These are phyloP conservation scores for Tricholoma sp. DNA, from an alignment of 768 basidiomycete species.

Conservation along the genomic window DNA sequence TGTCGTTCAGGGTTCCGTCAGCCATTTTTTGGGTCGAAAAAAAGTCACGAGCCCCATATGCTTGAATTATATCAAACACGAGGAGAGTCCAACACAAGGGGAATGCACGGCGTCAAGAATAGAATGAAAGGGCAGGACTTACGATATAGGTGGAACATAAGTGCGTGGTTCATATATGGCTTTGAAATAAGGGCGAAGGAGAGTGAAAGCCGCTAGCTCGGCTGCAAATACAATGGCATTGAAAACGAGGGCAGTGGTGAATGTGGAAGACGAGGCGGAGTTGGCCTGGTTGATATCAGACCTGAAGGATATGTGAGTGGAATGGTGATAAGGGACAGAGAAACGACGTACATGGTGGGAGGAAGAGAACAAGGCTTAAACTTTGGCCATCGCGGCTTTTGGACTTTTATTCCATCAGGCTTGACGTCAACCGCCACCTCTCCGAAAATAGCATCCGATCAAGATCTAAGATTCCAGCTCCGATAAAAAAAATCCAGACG, in stretches of 20 bases:
- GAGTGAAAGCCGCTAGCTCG: constrained; percentile 74
- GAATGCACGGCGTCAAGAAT: not conserved
- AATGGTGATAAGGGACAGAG: not conserved
- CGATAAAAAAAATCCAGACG: no score
- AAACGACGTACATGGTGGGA: constrained; percentile 18
- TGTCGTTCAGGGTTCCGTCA: no score
- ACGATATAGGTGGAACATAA: constrained; percentile 46
- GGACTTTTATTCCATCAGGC: not conserved
- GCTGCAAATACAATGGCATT: constrained; percentile 69
- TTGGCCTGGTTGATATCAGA: constrained; percentile 35
- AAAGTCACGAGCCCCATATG: not conserved
- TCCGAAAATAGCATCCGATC: not conserved
- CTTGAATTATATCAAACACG: not conserved
- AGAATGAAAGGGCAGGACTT: constrained; percentile 12
- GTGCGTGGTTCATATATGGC: constrained; percentile 88
- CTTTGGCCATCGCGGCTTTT: constrained; percentile 1
- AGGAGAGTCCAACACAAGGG: not conserved
- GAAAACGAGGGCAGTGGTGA: constrained; percentile 81
- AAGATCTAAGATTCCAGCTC: no score
- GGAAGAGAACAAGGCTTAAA: not conserved
- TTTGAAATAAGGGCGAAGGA: constrained; percentile 81
- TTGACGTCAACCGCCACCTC: constrained; percentile 17
- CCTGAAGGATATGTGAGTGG: constrained; percentile 24
- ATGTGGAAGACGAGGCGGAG: constrained; percentile 70
- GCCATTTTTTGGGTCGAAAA: no score